Percentiles rank a stretch among this genome's conserved stretches.
Evolutionary conservation across 192 early-diverging fungal genomes (phyloP).

Genomic region (Coemansia sp.): DNA sequence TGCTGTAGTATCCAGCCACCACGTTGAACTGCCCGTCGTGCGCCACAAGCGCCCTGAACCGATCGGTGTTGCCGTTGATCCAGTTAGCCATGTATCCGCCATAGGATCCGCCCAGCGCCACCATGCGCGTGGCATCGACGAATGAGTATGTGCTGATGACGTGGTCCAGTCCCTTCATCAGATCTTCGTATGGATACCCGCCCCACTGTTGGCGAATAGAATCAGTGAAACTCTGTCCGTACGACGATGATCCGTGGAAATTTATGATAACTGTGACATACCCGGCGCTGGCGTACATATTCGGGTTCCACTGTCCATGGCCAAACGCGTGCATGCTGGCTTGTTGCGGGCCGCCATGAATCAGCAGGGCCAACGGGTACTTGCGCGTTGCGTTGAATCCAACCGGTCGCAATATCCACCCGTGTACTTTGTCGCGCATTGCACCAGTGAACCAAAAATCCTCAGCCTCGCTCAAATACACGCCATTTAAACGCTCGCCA

Average conservation of each 20-base stretch:
- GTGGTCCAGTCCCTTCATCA: conserved; percentile 72
- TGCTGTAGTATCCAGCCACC: conserved; percentile 64
- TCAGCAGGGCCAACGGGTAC: conserved; percentile 73
- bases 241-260: conserved; percentile 76
- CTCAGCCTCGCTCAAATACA: conserved; percentile 56
- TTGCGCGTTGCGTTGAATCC: conserved; percentile 48
- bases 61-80: conserved; percentile 77
- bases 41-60: conserved; percentile 68
- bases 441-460: conserved; percentile 69
- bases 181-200: conserved; percentile 67
- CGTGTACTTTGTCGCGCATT: conserved; percentile 39
- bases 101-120: conserved; percentile 76
- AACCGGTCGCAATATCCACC: conserved; percentile 33
- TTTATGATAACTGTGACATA: conserved; percentile 70
- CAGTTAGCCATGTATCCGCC: conserved; percentile 87
- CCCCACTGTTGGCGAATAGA: conserved; percentile 76
- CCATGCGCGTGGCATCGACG: conserved; percentile 62
- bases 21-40: conserved; percentile 78
- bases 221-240: conserved; percentile 69
- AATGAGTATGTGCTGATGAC: conserved; percentile 55
- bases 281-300: conserved; percentile 68
- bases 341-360: conserved; percentile 81
- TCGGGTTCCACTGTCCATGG: conserved; percentile 71
- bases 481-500: conserved; percentile 27
- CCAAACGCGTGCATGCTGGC: conserved; percentile 38